Conservation (phyloP, 108 stramenopile genomes). For the Cyclostephanos tholiformis region DNA sequence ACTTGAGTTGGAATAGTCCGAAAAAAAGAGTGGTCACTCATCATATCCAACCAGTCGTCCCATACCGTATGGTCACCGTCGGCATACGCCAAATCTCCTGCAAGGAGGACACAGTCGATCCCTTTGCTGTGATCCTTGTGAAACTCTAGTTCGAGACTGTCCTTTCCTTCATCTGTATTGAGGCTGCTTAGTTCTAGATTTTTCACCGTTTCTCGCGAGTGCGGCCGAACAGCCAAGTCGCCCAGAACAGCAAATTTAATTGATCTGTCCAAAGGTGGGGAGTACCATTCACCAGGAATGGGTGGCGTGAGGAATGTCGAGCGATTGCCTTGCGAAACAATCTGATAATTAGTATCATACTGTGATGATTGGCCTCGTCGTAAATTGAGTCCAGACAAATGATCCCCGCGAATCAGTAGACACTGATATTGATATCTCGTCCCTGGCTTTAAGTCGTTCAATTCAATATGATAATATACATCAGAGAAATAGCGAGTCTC, state of each 20-base stretch:
- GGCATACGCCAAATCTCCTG: slow-evolving; percentile 85
- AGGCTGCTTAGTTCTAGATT: slow-evolving; percentile 23
- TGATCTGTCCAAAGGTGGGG: slow-evolving; percentile 31
- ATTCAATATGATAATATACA: slow-evolving; percentile 56
- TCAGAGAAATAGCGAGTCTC: slow-evolving; percentile 35
- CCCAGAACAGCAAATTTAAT: slow-evolving; percentile 49
- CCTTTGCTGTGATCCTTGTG: slow-evolving; percentile 32
- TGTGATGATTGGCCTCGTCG: background rate
- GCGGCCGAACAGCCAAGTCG: slow-evolving; percentile 35
- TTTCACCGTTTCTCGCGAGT: slow-evolving; percentile 29
- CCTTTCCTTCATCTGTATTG: background rate
- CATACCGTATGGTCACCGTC: slow-evolving; percentile 68
- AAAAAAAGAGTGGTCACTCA: slow-evolving; percentile 63
- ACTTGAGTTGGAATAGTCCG: slow-evolving; percentile 63
- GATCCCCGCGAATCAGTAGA: slow-evolving; percentile 17
- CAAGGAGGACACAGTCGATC: slow-evolving; percentile 62
- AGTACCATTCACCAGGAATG: slow-evolving; percentile 32
- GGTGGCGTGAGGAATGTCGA: slow-evolving; percentile 32
- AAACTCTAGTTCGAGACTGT: slow-evolving; percentile 9
- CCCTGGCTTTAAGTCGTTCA: slow-evolving; percentile 58
- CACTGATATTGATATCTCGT: slow-evolving; percentile 71
- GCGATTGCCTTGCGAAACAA: slow-evolving; percentile 24
- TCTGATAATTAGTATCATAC: background rate
- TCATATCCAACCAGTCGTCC: slow-evolving; percentile 87
- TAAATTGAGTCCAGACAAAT: slow-evolving; percentile 4